These are phyloP conservation scores for Vitis hybrid DNA, from an alignment of 177 flowering plant species.

Conservation along the genomic window DNA sequence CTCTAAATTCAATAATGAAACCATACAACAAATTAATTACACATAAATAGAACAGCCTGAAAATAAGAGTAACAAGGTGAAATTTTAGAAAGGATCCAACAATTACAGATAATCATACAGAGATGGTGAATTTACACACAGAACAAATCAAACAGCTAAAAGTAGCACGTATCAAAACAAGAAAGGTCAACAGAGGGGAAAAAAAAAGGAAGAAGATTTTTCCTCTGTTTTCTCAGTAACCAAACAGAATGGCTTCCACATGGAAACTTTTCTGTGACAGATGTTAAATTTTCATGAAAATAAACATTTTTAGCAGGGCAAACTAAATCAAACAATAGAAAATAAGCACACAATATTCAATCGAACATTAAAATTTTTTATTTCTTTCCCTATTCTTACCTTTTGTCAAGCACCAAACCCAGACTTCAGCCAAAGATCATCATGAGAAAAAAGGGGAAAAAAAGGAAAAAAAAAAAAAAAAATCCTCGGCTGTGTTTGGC, in stretches of 20 bases:
- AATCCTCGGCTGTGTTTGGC: slow-evolving; percentile 2
- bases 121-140: not conserved
- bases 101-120: not conserved
- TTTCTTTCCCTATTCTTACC: too few species aligned
- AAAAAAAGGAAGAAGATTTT: not conserved
- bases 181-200: too few species aligned
- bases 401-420: too few species aligned
- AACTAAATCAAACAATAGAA: too few species aligned
- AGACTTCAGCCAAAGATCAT: too few species aligned
- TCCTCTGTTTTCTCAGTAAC: slow-evolving; percentile 2
- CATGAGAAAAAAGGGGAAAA: too few species aligned
- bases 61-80: not conserved
- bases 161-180: not conserved
- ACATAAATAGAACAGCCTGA: not conserved
- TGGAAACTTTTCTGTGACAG: not conserved
- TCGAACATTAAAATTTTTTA: too few species aligned
- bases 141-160: not conserved
- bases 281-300: too few species aligned
- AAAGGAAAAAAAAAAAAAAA: too few species aligned
- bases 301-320: too few species aligned
- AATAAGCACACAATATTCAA: too few species aligned
- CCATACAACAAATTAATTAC: not conserved
- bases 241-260: slow-evolving; percentile 4
- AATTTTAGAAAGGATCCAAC: not conserved
- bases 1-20: not conserved